Conservation (phyloP, 441 rosid genomes). For the Erodium trifolium region DNA sequence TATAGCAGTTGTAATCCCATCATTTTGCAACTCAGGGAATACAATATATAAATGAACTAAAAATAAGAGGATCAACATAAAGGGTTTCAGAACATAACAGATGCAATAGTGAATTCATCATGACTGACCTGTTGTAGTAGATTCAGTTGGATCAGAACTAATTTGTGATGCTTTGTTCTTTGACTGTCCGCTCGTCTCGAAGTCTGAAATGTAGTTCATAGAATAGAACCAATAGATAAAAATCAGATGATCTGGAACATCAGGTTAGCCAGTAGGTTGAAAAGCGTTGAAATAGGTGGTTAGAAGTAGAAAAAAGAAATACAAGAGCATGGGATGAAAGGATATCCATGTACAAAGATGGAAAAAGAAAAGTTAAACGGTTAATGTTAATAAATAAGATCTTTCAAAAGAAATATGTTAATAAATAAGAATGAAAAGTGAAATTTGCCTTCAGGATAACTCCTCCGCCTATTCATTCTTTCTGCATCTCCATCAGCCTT, state of each 20-base stretch:
- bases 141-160: conserved; percentile 21
- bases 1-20: background rate
- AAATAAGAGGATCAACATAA: background rate
- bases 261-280: background rate
- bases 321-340: background rate
- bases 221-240: background rate
- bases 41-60: background rate
- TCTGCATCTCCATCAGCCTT: conserved; percentile 15
- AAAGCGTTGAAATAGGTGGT: background rate
- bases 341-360: background rate
- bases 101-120: background rate
- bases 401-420: too few species aligned
- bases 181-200: conserved; percentile 42
- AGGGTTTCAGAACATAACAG: conserved; percentile 3
- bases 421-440: background rate
- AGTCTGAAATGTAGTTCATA: conserved; percentile 32
- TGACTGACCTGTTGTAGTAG: conserved; percentile 29
- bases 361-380: background rate
- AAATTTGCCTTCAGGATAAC: conserved; percentile 3
- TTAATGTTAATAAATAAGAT: background rate
- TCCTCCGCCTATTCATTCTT: conserved; percentile 8
- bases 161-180: conserved; percentile 30
- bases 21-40: background rate
- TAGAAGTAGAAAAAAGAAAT: background rate
- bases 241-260: background rate